phyloP scores from a whole-genome alignment of 2,329 filamentous ascomycete species.

The Fusarium napiforme region DNA sequence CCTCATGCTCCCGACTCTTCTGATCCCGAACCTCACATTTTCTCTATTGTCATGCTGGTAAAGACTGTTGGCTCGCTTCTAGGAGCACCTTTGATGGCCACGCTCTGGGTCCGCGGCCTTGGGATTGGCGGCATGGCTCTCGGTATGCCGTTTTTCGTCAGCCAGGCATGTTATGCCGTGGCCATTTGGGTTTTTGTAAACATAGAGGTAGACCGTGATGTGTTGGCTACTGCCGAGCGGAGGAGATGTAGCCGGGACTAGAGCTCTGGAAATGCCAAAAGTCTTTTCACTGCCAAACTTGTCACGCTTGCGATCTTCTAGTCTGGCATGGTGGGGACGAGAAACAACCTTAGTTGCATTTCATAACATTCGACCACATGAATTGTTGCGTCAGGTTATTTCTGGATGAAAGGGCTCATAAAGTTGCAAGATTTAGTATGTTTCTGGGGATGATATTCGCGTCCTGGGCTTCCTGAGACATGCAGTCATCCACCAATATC shows the following conservation, averaged over 20 bases:
- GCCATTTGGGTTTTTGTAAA: conserved; percentile 27
- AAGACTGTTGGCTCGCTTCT: conserved; percentile 60
- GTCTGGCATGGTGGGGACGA: background rate
- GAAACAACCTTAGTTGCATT: background rate
- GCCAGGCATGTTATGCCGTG: conserved; percentile 34
- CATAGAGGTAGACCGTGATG: background rate
- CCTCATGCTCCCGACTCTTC: background rate
- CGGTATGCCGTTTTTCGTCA: conserved; percentile 43
- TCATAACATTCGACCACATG: accelerated
- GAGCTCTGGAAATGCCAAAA: background rate
- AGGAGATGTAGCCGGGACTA: background rate
- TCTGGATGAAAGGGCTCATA: background rate
- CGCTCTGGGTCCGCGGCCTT: conserved; percentile 59
- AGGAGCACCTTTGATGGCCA: conserved; percentile 59
- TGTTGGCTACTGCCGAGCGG: background rate
- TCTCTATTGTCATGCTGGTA: conserved; percentile 63
- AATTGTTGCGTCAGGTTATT: background rate
- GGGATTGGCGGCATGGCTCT: conserved; percentile 46
- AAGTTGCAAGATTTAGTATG: background rate
- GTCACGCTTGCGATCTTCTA: too few relatives aligned
- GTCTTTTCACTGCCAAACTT: background rate
- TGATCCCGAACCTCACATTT: conserved; percentile 55
- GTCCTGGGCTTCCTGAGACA: background rate
- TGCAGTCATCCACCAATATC: background rate
- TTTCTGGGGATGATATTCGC: background rate